Conservation (phyloP, 257 asterid species). For the Petrea volubilis region DNA sequence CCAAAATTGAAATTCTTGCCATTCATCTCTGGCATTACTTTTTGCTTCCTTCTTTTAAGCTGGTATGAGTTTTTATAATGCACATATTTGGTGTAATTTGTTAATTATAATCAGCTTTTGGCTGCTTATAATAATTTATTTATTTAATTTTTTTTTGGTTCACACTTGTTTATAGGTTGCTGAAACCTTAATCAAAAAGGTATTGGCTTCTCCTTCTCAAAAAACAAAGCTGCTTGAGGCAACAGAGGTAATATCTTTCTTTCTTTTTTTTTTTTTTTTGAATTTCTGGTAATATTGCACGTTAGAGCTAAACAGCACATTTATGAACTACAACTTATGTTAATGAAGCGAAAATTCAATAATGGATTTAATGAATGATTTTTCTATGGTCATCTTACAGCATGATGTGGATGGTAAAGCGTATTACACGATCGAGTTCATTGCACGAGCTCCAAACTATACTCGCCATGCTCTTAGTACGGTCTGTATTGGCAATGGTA, state of each 20-base stretch:
- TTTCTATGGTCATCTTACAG: slow-evolving; percentile 40
- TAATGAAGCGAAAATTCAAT: not conserved
- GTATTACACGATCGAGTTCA: slow-evolving; percentile 74
- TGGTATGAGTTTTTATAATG: not conserved
- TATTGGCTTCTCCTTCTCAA: slow-evolving; percentile 80
- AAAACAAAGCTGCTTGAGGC: slow-evolving; percentile 84
- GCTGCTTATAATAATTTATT: not conserved
- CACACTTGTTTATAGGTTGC: slow-evolving; percentile 58
- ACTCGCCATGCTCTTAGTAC: slow-evolving; percentile 88
- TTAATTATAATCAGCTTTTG: not conserved
- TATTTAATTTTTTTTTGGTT: no score
- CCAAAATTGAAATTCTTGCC: not conserved
- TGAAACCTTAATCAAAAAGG: slow-evolving; percentile 67
- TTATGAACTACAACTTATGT: not conserved
- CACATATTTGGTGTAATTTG: not conserved
- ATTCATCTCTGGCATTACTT: not conserved
- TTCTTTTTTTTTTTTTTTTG: not conserved
- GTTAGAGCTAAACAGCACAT: not conserved
- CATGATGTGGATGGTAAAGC: slow-evolving; percentile 73
- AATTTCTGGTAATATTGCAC: not conserved
- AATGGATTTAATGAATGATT: slow-evolving; percentile 8
- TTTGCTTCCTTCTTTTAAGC: not conserved
- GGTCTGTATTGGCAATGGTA: slow-evolving; percentile 83
- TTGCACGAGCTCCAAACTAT: slow-evolving; percentile 78
- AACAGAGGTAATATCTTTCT: slow-evolving; percentile 55